phyloP scores from a whole-genome alignment of 495 filamentous ascomycete species.

The Xylona heveae region DNA sequence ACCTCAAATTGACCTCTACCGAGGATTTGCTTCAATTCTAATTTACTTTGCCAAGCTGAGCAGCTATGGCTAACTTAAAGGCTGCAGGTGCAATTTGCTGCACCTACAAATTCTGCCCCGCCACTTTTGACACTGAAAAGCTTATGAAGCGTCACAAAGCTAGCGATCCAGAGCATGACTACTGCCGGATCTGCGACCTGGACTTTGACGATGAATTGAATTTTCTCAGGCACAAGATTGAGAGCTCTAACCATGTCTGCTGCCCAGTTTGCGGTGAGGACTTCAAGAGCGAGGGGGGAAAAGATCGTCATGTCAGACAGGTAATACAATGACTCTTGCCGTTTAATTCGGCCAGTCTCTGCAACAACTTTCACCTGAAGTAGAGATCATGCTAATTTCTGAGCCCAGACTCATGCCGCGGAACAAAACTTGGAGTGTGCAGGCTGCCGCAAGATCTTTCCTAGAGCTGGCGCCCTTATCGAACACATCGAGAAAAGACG shows the following conservation, averaged over 20 bases:
- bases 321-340: no score
- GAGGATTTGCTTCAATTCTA: no score
- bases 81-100: no score
- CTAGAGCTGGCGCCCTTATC: constrained; percentile 20
- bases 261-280: constrained; percentile 30
- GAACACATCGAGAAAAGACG: constrained; percentile 28
- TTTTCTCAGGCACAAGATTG: constrained; percentile 20
- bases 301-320: constrained; percentile 21
- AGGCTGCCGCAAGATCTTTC: constrained; percentile 23
- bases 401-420: constrained; percentile 19
- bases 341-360: no score
- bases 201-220: constrained; percentile 24
- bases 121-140: constrained; percentile 6
- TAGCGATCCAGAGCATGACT: constrained; percentile 21
- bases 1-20: no score
- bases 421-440: constrained; percentile 23
- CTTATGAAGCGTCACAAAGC: constrained; percentile 27
- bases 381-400: no score
- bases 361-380: no score
- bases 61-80: no score
- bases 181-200: constrained; percentile 26
- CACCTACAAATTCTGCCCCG: not conserved
- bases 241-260: constrained; percentile 21
- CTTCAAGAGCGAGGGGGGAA: constrained; percentile 23
- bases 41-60: no score